Evolutionary conservation across 2,329 filamentous ascomycete genomes (phyloP).

Genomic region (Ophioceras dolichostomum): DNA sequence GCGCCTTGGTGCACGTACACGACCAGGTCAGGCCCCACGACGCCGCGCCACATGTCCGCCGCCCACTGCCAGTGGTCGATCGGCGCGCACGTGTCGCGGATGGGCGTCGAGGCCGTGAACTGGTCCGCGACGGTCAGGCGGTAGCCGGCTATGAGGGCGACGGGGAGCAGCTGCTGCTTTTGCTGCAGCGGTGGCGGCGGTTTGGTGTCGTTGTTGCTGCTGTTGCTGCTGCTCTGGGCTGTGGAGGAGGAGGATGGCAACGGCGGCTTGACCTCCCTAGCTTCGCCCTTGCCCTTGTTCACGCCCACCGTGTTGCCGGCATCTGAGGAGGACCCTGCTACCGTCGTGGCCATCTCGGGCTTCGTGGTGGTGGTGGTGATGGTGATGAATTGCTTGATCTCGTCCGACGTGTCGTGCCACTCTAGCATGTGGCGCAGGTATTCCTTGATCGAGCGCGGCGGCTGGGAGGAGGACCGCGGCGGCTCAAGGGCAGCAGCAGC

Average conservation of each 20-base stretch:
- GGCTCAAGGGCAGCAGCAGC: no score
- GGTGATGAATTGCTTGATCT: slow-evolving; percentile 49
- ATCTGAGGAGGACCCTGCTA: slow-evolving; percentile 8
- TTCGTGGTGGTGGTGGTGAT: no score
- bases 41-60: slow-evolving; percentile 83
- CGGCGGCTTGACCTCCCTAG: slow-evolving; percentile 1
- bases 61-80: slow-evolving; percentile 98
- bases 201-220: neutral
- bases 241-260: neutral
- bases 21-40: slow-evolving; percentile 69
- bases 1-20: slow-evolving; percentile 44
- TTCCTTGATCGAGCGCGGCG: slow-evolving; percentile 4
- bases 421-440: slow-evolving; percentile 57
- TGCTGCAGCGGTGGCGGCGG: neutral
- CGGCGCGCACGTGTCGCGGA: slow-evolving; percentile 64
- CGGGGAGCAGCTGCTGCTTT: slow-evolving; percentile 43
- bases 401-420: slow-evolving; percentile 65
- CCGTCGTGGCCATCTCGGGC: no score
- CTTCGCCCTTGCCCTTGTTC: no score
- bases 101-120: slow-evolving; percentile 62
- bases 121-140: slow-evolving; percentile 67
- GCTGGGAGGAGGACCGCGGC: slow-evolving; percentile 36
- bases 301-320: slow-evolving; percentile 1
- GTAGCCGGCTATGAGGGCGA: slow-evolving; percentile 66
- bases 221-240: neutral